These are phyloP conservation scores for Cotoneaster glaucophyllus DNA, from an alignment of 306 rosid species.

Conservation along the genomic window DNA sequence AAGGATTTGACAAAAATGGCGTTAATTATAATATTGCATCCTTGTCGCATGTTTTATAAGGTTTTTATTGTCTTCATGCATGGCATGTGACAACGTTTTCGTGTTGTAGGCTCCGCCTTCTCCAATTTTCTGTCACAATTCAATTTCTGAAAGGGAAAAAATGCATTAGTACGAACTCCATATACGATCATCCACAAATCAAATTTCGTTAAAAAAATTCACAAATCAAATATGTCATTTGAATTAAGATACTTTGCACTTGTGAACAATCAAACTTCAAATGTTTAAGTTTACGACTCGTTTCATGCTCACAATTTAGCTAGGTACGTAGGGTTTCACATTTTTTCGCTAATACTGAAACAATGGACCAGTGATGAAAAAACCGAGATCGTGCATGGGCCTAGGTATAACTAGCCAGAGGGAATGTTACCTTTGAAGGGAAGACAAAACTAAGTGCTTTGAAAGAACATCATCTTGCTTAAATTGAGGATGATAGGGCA, in stretches of 20 bases:
- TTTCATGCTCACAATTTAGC: not conserved
- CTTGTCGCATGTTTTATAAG: not conserved
- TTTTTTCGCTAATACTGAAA: no score
- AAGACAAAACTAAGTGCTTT: not conserved
- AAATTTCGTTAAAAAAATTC: not conserved
- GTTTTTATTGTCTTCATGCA: not conserved
- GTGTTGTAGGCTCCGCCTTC: not conserved
- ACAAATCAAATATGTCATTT: not conserved
- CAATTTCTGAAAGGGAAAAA: not conserved
- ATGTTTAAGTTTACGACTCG: not conserved
- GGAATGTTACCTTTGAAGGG: not conserved
- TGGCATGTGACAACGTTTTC: not conserved
- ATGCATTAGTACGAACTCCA: not conserved
- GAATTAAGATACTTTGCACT: no score
- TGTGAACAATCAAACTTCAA: not conserved
- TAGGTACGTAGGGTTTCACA: not conserved
- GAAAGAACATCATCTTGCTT: not conserved
- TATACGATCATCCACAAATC: not conserved
- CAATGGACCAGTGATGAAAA: not conserved
- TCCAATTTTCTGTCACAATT: not conserved
- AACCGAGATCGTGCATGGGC: not conserved
- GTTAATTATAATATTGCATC: not conserved
- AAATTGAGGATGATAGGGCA: not conserved
- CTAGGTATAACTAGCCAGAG: not conserved
- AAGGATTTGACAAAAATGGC: not conserved